Percentiles rank a stretch among this genome's conserved stretches.
These are phyloP conservation scores for Phytophthora syringae DNA, from an alignment of 352 stramenopile genomes.

Conservation along the genomic window DNA sequence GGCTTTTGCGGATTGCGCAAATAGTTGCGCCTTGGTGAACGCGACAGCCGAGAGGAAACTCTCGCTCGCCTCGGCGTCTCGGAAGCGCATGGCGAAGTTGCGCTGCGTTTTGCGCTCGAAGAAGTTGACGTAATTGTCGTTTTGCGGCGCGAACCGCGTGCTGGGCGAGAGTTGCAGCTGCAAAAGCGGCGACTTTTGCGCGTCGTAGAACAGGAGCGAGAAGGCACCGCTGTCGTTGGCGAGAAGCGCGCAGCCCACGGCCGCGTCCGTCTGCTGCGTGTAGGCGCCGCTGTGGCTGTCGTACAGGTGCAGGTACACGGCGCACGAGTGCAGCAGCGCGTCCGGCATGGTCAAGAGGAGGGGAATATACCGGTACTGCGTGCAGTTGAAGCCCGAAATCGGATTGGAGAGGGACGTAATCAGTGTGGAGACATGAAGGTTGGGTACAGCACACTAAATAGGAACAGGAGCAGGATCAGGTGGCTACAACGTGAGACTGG, in stretches of 20 bases:
- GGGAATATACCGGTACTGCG: background rate
- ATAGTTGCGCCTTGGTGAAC: constrained; percentile 60
- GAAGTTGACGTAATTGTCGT: constrained; percentile 81
- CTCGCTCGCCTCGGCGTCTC: constrained; percentile 43
- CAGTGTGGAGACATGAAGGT: background rate
- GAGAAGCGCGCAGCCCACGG: constrained; percentile 69
- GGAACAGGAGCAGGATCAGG: background rate
- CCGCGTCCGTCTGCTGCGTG: constrained; percentile 61
- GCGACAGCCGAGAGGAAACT: constrained; percentile 61
- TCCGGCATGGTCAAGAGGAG: constrained; percentile 31
- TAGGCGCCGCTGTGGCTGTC: constrained; percentile 58
- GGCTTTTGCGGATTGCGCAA: constrained; percentile 33
- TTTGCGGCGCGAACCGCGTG: constrained; percentile 64
- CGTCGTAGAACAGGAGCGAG: constrained; percentile 76
- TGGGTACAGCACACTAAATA: background rate
- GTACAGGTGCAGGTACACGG: constrained; percentile 79
- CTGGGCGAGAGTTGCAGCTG: constrained; percentile 45
- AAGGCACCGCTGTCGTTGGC: constrained; percentile 33
- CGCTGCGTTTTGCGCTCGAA: constrained; percentile 51
- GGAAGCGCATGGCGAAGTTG: constrained; percentile 84
- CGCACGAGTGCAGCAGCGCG: constrained; percentile 66
- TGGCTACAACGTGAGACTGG: no score
- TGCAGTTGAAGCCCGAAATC: constrained; percentile 15
- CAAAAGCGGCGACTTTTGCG: constrained; percentile 67
- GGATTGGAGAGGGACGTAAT: constrained; percentile 12